Evolutionary conservation across 2,329 filamentous ascomycete genomes (phyloP), one percentile per base, ranked within the genome.

Genomic region (Neobulgaria alba): DNA sequence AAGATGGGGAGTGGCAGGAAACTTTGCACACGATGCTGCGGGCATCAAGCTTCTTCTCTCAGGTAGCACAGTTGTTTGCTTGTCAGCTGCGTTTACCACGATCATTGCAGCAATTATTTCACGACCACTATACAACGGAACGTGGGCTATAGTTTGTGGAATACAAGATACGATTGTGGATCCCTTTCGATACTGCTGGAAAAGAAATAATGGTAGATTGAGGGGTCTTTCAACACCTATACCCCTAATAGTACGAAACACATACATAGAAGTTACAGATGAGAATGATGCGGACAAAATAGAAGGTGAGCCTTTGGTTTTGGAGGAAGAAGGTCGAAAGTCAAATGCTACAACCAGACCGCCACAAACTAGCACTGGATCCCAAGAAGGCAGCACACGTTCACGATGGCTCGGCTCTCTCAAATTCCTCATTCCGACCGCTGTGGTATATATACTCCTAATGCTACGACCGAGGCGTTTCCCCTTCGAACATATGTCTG

Each of bases 31-130:
- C 10, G 61, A 64, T 39, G 59, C 60, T 7, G 60, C 56, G 5
- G 62, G 60, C 10, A 59, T 63, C 50, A 59, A 60, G 42, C 56
- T 64, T 16, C 50, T 64, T 20, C 45, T 63, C 29, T 62, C 58
- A 32, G 62, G 61, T 26, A 26, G 23, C 23, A 26, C 23, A 7
- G 7, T 12, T 12, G 12, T 26, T 7, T 26, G 23, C 12, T 7
- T 26, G 23, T 7, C 12, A 7, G 23, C 23, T 26, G 23, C 23
- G 7, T 26, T 12, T 7, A 26, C 12, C 23, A 26, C 47, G 15
- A 19, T 46, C 10, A 29, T 42, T 34, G 50, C 51, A 7, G 23
- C 23, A 7, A 7, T 26, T 26, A 12, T 26, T 7, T 7, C 23
- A 7, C 23, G 12, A 26, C 23, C 7, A 7, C 23, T 26, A 26